Conservation (phyloP, 1,284 basidiomycete species). For the Trichosporon sp. region DNA sequence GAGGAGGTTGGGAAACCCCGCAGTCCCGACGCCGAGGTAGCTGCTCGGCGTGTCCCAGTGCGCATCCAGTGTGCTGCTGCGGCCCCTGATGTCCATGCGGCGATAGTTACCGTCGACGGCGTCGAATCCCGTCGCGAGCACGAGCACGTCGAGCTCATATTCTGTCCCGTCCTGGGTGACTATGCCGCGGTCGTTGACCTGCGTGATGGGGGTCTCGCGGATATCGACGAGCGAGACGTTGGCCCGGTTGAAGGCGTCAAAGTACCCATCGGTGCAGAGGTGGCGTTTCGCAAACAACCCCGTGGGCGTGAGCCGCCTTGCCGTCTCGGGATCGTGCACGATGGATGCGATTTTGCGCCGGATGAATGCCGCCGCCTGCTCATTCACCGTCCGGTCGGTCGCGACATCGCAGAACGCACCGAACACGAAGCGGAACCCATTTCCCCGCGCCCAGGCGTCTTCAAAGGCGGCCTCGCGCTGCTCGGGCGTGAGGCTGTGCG, state of each 20-base stretch:
- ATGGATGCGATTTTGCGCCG: conserved; percentile 25
- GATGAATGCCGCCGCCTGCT: conserved; percentile 25
- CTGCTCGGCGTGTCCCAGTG: conserved; percentile 24
- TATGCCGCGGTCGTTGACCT: conserved; percentile 13
- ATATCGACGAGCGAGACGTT: conserved; percentile 28
- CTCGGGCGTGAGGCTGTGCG: conserved; percentile 10
- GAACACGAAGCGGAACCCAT: conserved; percentile 30
- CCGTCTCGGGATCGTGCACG: conserved; percentile 29
- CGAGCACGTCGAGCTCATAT: conserved; percentile 27
- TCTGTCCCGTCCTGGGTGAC: conserved; percentile 23
- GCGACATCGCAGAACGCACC: conserved; percentile 29
- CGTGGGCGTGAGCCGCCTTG: conserved; percentile 21
- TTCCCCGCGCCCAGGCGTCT: conserved; percentile 25
- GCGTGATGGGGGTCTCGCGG: conserved; percentile 25
- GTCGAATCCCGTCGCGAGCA: conserved; percentile 30
- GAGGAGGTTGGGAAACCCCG: conserved; percentile 27
- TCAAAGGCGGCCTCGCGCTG: conserved; percentile 25
- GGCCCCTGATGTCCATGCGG: conserved; percentile 25
- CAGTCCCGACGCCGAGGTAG: conserved; percentile 27
- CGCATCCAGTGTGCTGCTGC: conserved; percentile 22
- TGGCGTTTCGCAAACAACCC: conserved; percentile 28
- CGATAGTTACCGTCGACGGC: conserved; percentile 29
- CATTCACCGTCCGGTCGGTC: conserved; percentile 20
- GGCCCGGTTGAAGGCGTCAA: conserved; percentile 28
- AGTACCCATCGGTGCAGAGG: conserved; percentile 28